phyloP scores from a whole-genome alignment of 768 basidiomycete genomes.

The Psilocybe azurescens region DNA sequence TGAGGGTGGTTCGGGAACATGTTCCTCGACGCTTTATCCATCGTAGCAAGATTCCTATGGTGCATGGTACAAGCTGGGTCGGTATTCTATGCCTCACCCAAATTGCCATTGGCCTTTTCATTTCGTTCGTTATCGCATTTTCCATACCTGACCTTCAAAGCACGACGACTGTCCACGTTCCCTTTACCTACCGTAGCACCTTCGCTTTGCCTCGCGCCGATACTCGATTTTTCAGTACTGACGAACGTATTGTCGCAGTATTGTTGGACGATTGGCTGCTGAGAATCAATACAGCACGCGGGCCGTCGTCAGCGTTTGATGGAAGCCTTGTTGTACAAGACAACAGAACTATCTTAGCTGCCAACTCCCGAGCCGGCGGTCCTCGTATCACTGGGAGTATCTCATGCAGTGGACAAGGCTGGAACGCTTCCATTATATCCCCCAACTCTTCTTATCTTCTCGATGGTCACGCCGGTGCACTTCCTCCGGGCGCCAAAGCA shows the following conservation, averaged over 20 bases:
- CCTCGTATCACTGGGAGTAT: background rate
- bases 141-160: slow-evolving; percentile 3
- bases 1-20: background rate
- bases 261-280: no score
- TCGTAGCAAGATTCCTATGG: no score
- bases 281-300: background rate
- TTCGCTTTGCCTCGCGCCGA: background rate
- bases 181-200: background rate
- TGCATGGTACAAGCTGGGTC: background rate
- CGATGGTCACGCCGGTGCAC: background rate
- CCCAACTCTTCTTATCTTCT: background rate
- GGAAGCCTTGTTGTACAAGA: slow-evolving; percentile 4
- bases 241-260: no score
- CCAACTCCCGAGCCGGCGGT: background rate
- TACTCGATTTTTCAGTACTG: background rate
- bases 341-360: background rate
- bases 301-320: background rate
- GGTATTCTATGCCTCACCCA: background rate
- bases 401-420: background rate
- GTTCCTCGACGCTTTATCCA: background rate
- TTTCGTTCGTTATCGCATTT: background rate
- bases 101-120: background rate
- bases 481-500: background rate
- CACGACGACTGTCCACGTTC: background rate
- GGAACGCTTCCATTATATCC: background rate